These are phyloP conservation scores for Aspergillus fructus DNA, from an alignment of 2,329 filamentous ascomycete species.

Conservation along the genomic window DNA sequence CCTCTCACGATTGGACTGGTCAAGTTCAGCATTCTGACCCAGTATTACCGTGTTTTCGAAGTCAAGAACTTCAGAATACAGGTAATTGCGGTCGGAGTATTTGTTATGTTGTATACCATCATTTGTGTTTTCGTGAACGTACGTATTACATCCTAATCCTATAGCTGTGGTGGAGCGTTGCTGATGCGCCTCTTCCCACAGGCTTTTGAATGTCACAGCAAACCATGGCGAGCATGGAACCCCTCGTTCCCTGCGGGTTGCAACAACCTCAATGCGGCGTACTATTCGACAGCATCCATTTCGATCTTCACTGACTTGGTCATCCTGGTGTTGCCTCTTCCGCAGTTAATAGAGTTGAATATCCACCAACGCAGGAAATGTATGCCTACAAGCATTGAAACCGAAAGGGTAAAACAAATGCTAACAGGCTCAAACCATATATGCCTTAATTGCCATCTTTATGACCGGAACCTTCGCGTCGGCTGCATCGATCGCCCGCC, in stretches of 20 bases:
- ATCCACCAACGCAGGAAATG: conserved; percentile 10
- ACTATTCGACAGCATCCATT: conserved; percentile 10
- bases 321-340: conserved; percentile 14
- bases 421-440: neutral
- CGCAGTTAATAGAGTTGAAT: conserved; percentile 10
- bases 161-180: neutral
- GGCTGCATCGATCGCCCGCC: conserved; percentile 14
- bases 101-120: conserved; percentile 12
- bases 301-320: conserved; percentile 14
- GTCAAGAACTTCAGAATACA: conserved; percentile 22
- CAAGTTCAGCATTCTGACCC: conserved; percentile 44
- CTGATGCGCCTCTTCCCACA: neutral
- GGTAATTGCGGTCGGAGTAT: conserved; percentile 27
- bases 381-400: neutral
- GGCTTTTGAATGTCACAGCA: conserved; percentile 18
- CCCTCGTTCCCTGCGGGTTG: conserved; percentile 8
- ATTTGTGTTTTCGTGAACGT: conserved; percentile 10
- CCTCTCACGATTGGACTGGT: conserved; percentile 35
- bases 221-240: conserved; percentile 18
- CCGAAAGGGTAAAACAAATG: neutral
- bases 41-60: conserved; percentile 44
- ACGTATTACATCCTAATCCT: neutral
- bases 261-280: conserved; percentile 10
- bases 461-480: conserved; percentile 14
- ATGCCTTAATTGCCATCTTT: conserved; percentile 13